phyloP scores from a whole-genome alignment of 2,329 filamentous ascomycete species.

The Lasiodiplodia gonubiensis region DNA sequence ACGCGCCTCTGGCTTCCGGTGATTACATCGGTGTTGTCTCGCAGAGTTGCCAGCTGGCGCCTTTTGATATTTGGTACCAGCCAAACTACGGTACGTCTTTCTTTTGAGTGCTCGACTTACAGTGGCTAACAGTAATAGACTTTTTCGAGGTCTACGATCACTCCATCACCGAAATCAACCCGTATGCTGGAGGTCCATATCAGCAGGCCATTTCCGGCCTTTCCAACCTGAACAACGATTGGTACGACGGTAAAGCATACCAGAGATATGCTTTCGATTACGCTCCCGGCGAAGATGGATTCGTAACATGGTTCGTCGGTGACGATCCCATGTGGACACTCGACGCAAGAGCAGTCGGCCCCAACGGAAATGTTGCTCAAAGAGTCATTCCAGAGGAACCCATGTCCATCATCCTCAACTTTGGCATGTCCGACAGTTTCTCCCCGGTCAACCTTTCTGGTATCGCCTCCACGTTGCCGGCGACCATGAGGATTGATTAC shows the following conservation, averaged over 20 bases:
- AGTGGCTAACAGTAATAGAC: conserved; percentile 48
- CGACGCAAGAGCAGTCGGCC: conserved; percentile 63
- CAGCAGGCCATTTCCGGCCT: conserved; percentile 63
- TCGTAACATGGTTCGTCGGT: conserved; percentile 73
- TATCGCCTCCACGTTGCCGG: conserved; percentile 63
- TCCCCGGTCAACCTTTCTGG: conserved; percentile 65
- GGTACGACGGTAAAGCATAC: conserved; percentile 61
- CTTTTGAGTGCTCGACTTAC: background rate
- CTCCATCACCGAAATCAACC: conserved; percentile 56
- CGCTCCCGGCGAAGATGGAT: conserved; percentile 62
- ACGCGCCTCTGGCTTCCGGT: conserved; percentile 56
- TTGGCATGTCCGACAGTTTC: conserved; percentile 73
- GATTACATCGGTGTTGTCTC: conserved; percentile 67
- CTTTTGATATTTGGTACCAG: conserved; percentile 73
- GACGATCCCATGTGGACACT: conserved; percentile 69
- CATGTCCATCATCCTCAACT: conserved; percentile 70
- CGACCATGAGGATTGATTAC: conserved; percentile 71
- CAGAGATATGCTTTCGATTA: conserved; percentile 65
- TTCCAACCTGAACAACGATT: conserved; percentile 60
- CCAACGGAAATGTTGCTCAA: conserved; percentile 73
- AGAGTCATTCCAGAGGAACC: conserved; percentile 70
- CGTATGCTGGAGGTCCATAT: conserved; percentile 60
- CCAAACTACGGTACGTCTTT: conserved; percentile 56
- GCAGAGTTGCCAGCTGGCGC: conserved; percentile 70
- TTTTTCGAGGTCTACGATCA: conserved; percentile 70